Conservation (phyloP, 257 asterid species). For the Solanum medicagineum region DNA sequence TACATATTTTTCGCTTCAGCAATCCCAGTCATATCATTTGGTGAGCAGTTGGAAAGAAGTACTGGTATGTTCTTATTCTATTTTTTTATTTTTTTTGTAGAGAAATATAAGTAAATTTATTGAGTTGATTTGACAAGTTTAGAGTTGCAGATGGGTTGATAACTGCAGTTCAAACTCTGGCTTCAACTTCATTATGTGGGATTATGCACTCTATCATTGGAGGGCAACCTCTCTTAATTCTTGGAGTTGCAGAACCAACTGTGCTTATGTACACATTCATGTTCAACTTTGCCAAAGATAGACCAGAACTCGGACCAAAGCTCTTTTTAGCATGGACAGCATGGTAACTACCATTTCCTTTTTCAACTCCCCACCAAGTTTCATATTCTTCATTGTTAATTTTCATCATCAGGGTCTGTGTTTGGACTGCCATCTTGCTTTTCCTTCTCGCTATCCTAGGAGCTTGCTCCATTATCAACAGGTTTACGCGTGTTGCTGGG, state of each 20-base stretch:
- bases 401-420: conserved; percentile 37
- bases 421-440: conserved; percentile 43
- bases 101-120: not conserved
- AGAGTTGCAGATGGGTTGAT: conserved; percentile 1
- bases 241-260: conserved; percentile 18
- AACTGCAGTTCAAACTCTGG: conserved; percentile 15
- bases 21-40: conserved; percentile 53
- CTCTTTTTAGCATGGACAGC: conserved; percentile 18
- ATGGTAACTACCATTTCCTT: not conserved
- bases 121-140: not conserved
- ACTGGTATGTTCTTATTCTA: conserved; percentile 17
- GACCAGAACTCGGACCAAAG: conserved; percentile 9
- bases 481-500: conserved; percentile 18
- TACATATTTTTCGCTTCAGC: conserved; percentile 65
- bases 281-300: conserved; percentile 15
- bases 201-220: conserved; percentile 13
- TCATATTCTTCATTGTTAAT: not conserved
- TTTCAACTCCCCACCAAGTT: not conserved
- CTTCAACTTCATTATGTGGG: conserved; percentile 18
- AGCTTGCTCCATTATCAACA: conserved; percentile 30
- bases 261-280: conserved; percentile 18
- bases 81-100: not conserved
- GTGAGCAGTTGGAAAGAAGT: conserved; percentile 55
- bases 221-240: conserved; percentile 14
- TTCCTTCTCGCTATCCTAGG: conserved; percentile 45